Conservation (phyloP, 2,329 filamentous ascomycete genomes). For the Cordyceps militaris region DNA sequence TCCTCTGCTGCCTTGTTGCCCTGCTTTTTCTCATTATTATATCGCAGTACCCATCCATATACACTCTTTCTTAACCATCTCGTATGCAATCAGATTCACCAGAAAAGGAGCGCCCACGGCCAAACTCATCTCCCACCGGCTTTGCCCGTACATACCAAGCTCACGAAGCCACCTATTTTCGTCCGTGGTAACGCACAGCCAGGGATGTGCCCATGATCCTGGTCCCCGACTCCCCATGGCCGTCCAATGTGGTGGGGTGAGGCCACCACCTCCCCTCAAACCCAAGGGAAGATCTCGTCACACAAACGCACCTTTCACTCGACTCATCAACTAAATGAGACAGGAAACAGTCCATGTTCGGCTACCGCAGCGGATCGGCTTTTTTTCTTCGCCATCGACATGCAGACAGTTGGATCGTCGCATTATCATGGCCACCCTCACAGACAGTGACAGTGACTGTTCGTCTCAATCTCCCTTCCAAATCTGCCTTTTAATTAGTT, state of each 20-base stretch:
- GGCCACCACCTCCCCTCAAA: neutral
- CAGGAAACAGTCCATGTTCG: neutral
- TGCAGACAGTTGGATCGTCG: neutral
- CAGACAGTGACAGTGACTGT: too few species aligned
- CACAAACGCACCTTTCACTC: neutral
- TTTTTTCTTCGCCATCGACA: neutral
- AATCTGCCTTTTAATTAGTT: neutral
- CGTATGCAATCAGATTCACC: too few species aligned
- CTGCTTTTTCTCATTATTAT: too few species aligned
- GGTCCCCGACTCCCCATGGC: slow-evolving; percentile 2
- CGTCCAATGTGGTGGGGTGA: slow-evolving; percentile 2
- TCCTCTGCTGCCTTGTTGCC: neutral
- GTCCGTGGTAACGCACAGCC: neutral
- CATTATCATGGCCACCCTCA: too few species aligned
- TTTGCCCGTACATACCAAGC: neutral
- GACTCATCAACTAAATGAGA: neutral
- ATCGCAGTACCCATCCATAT: too few species aligned
- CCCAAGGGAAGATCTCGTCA: slow-evolving; percentile 3
- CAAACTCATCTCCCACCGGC: neutral
- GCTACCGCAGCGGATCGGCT: neutral
- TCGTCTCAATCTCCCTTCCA: neutral
- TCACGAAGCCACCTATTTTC: neutral
- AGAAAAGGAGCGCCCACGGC: too few species aligned
- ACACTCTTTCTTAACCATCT: neutral
- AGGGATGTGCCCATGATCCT: slow-evolving; percentile 7